Evolutionary conservation across 768 basidiomycete genomes (phyloP), one percentile per base, ranked within the genome.

Genomic region (Tulasnella sp.): DNA sequence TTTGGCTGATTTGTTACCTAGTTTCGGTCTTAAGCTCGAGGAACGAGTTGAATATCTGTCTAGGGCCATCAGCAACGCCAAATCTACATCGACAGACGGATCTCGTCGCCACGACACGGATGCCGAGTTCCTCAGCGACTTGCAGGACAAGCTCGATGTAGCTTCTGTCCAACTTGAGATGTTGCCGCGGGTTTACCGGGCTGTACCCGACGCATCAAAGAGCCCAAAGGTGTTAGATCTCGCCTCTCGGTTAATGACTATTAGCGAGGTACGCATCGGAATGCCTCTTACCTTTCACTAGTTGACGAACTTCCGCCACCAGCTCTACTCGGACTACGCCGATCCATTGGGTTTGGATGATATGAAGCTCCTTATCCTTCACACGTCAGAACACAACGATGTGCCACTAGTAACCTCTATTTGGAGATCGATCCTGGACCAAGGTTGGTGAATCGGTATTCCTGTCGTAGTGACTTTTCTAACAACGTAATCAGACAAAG

Each of bases 81-180:
- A 98, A 83, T 97, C 97, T 19, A 88, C 93, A 11, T 91, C 94
- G 25, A 86, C 19, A 14, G 67, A 77, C 42, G 78, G 88, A 22
- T 87, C 89, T 38, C 91, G 92, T 12, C 86, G 89, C 76, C 92
- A 95, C 79, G 93, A 96, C 82, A 91, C 91, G 38, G 93, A 94
- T n/a, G 94, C 98, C 71, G 91, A 93, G 71, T 97, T 99, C 85
- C 87, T 97, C n/a, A 94, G 92, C 0, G 92, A 93, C 79, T 86
- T 97, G 25, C 96, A 98, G 85, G 97, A 99, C 83, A 95, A 96
- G 81, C 88, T 98, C 15, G 97, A 99, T 64, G 97, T 99, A 34
- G 93, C 96, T 7, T 93, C 97, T 83, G 94, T 99, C 11, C 97
- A 99, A 81, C 85, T 96, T n/a, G 97, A 98, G 82, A 88, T 97